A percentile compares a stretch with the other conserved stretches of the same genome.
Conservation (phyloP, 1,139 yeast species). For the Pichia sp. region DNA sequence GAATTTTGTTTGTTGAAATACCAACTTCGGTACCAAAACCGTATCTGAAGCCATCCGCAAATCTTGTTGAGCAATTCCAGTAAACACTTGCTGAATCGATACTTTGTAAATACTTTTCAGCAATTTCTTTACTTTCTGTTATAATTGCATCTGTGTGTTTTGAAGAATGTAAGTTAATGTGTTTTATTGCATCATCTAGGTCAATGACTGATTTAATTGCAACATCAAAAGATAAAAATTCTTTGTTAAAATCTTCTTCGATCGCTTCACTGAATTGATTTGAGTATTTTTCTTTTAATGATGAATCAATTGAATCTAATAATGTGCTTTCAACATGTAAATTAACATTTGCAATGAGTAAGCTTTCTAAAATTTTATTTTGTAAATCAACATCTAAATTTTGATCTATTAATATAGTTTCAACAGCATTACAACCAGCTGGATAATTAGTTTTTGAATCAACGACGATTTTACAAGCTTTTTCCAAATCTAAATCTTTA, state of each 20-base stretch:
- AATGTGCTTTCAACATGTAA: constrained; percentile 60
- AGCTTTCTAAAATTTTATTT: constrained; percentile 38
- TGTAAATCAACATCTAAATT: constrained; percentile 33
- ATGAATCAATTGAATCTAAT: constrained; percentile 28
- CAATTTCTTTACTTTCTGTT: constrained; percentile 62
- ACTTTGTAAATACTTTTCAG: constrained; percentile 73
- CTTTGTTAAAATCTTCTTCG: constrained; percentile 67
- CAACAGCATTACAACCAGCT: constrained; percentile 97
- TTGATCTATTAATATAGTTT: constrained; percentile 67
- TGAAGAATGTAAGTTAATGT: constrained; percentile 86
- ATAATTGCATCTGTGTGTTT: constrained; percentile 93
- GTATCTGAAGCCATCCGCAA: constrained; percentile 97
- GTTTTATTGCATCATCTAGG: constrained; percentile 65
- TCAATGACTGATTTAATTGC: constrained; percentile 60
- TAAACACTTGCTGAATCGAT: constrained; percentile 96
- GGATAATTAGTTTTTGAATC: constrained; percentile 96
- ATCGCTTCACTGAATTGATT: constrained; percentile 39
- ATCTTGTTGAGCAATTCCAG: constrained; percentile 95
- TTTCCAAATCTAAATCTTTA: constrained; percentile 61
- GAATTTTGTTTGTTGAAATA: constrained; percentile 91
- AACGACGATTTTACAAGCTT: constrained; percentile 67
- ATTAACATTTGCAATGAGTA: constrained; percentile 62
- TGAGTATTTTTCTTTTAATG: constrained; percentile 4
- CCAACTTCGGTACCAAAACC: constrained; percentile 99
- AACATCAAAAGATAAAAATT: constrained; percentile 74